phyloP scores from a whole-genome alignment of 2,329 filamentous ascomycete genomes.

The Hymenoscyphus scutula region DNA sequence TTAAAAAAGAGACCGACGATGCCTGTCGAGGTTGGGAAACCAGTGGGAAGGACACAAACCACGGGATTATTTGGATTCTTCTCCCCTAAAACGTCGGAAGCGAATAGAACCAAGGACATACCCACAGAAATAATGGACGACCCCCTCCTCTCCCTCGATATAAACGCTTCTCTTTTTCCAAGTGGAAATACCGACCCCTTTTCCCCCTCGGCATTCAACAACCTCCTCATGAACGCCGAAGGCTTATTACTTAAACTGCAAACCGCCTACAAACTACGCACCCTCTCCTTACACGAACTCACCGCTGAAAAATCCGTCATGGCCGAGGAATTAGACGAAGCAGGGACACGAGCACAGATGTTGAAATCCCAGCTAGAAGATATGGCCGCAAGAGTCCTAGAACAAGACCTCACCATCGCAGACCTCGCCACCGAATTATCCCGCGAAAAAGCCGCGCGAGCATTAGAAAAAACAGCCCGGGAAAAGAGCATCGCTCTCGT shows the following conservation, averaged over 20 bases:
- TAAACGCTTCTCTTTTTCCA: conserved; percentile 55
- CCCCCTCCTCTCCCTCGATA: conserved; percentile 54
- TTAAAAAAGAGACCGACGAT: conserved; percentile 26
- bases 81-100: conserved; percentile 27
- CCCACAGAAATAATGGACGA: conserved; percentile 39
- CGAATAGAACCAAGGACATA: conserved; percentile 25
- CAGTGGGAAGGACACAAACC: conserved; percentile 17
- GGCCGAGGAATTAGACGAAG: conserved; percentile 55
- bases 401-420: conserved; percentile 52
- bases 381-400: conserved; percentile 52
- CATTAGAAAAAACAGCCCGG: conserved; percentile 32
- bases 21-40: conserved; percentile 16
- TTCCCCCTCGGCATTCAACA: conserved; percentile 59
- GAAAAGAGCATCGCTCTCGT: conserved; percentile 32
- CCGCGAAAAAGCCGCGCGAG: conserved; percentile 46
- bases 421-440: conserved; percentile 50
- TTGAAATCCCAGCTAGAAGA: conserved; percentile 60
- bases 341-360: conserved; percentile 50
- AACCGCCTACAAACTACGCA: conserved; percentile 54
- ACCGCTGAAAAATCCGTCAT: conserved; percentile 53
- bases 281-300: conserved; percentile 49
- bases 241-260: conserved; percentile 57
- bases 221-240: conserved; percentile 56
- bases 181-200: conserved; percentile 48
- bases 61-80: conserved; percentile 28